Conservation (phyloP, 345 rosid genomes). For the Gossypium anomalum region DNA sequence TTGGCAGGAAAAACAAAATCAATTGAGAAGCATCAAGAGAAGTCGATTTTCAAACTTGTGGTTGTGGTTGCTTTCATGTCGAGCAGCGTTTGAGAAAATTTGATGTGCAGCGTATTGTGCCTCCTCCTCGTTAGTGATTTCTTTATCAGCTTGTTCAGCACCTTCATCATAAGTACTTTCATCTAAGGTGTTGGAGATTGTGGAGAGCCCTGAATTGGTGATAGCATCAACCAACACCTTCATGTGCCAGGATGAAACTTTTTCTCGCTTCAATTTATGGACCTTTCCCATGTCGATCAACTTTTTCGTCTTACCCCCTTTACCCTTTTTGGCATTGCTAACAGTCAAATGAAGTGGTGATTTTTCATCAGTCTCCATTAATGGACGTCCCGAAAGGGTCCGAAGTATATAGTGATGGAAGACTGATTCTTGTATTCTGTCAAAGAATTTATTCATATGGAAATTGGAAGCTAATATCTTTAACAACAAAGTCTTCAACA, state of each 20-base stretch:
- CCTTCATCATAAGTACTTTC: constrained; percentile 38
- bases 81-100: constrained; percentile 60
- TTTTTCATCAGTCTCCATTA: constrained; percentile 55
- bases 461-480: constrained; percentile 81
- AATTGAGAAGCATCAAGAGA: neutral
- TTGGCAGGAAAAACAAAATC: neutral
- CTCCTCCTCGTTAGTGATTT: constrained; percentile 78
- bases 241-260: constrained; percentile 93
- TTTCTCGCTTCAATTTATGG: constrained; percentile 72
- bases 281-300: constrained; percentile 72
- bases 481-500: constrained; percentile 61
- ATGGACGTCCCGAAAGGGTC: constrained; percentile 68
- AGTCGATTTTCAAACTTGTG: constrained; percentile 38
- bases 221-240: constrained; percentile 73
- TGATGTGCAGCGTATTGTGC: constrained; percentile 63
- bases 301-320: constrained; percentile 41
- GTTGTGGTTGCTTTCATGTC: constrained; percentile 15
- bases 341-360: constrained; percentile 49
- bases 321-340: constrained; percentile 43
- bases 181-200: constrained; percentile 63
- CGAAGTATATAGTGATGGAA: constrained; percentile 75
- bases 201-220: constrained; percentile 56
- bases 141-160: constrained; percentile 41
- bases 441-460: constrained; percentile 76
- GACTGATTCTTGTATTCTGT: constrained; percentile 83